A percentile compares a stretch with the other conserved stretches of the same genome.
Conservation (phyloP, 306 rosid species). For the Cajanus cajan region DNA sequence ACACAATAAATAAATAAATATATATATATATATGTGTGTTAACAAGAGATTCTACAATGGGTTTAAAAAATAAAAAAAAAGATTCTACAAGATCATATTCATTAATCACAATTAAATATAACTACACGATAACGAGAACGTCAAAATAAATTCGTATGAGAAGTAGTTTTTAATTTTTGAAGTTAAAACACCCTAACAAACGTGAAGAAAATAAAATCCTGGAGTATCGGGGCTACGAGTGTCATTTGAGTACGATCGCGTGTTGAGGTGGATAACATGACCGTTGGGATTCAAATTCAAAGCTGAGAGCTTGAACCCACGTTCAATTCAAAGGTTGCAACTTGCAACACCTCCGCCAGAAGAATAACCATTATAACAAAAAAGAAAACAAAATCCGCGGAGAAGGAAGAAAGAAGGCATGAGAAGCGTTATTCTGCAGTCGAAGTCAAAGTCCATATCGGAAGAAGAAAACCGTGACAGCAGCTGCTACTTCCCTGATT, state of each 20-base stretch:
- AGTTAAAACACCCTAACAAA: background rate
- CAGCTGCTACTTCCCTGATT: constrained; percentile 77
- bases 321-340: background rate
- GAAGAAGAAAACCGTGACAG: constrained; percentile 53
- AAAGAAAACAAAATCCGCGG: too few relatives aligned
- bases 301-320: background rate
- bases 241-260: constrained; percentile 12
- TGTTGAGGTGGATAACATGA: background rate
- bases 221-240: background rate
- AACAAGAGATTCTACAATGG: too few relatives aligned
- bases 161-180: background rate
- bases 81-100: too few relatives aligned
- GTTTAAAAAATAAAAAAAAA: too few relatives aligned
- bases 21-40: too few relatives aligned
- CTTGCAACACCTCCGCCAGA: background rate
- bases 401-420: constrained; percentile 29
- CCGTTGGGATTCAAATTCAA: constrained; percentile 63
- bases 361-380: background rate
- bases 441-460: constrained; percentile 53
- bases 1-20: too few relatives aligned
- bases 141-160: too few relatives aligned
- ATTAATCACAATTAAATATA: too few relatives aligned
- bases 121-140: too few relatives aligned
- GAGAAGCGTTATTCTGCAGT: constrained; percentile 31
- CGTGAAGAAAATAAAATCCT: background rate